A percentile compares a stretch with the other conserved stretches of the same genome.
These are phyloP conservation scores for Lantana camara DNA, from an alignment of 257 asterid genomes.

Conservation along the genomic window DNA sequence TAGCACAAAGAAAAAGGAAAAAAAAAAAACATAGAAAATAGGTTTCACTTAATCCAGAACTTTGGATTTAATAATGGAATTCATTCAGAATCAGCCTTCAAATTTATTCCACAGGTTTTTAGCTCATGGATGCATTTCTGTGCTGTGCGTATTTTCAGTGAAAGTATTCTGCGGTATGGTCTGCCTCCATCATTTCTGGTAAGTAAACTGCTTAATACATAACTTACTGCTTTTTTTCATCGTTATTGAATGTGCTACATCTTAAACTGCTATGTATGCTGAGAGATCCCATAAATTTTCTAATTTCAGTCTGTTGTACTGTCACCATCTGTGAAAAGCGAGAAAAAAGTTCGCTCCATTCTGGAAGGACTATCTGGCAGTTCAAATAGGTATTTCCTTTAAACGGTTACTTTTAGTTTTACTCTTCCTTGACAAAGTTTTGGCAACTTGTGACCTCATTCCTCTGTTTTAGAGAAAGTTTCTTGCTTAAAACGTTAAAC, in stretches of 20 bases:
- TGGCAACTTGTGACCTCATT: neutral
- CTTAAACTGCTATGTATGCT: constrained; percentile 13
- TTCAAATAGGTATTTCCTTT: constrained; percentile 66
- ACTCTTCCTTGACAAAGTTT: neutral
- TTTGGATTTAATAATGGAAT: constrained; percentile 16
- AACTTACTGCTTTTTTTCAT: neutral
- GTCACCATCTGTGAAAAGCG: constrained; percentile 80
- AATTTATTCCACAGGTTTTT: constrained; percentile 62
- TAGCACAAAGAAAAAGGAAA: neutral
- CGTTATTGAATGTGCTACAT: constrained; percentile 4
- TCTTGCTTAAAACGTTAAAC: neutral
- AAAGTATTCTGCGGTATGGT: constrained; percentile 92
- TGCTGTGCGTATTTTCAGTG: constrained; percentile 87
- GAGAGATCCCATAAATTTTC: constrained; percentile 19
- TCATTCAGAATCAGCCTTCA: constrained; percentile 4
- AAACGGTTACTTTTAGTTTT: neutral
- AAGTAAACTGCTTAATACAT: neutral
- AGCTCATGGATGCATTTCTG: constrained; percentile 99
- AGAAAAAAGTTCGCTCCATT: constrained; percentile 85
- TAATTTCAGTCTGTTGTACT: constrained; percentile 73
- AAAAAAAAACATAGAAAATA: neutral
- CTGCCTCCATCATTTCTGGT: constrained; percentile 76
- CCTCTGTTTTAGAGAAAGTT: constrained; percentile 4
- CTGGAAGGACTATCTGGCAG: constrained; percentile 68
- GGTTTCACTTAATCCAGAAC: constrained; percentile 7